Base-by-base conservation (phyloP, 768 basidiomycete species). In the Pisolithus orientalis region DNA sequence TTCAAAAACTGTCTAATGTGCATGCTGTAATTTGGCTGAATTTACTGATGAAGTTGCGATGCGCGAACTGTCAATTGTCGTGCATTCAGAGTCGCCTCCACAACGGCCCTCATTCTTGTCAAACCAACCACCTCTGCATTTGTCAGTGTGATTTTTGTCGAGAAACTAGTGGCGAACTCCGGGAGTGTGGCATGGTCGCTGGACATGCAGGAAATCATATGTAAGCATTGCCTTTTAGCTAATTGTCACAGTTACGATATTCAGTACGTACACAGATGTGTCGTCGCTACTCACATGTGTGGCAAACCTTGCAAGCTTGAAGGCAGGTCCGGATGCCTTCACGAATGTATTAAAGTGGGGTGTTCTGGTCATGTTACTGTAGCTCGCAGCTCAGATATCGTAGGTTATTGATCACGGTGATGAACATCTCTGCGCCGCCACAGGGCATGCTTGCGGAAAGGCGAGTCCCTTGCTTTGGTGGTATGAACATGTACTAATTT, bases 141-240 rank as follows among this genome's bases (percentile, higher is more conserved):
- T 66, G 67, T 25, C 7, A 34, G 6, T 80, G 79, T 53, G 66
- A 70, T 24, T 77, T 70, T 53, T 56, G 56, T 21, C 27, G n/a
- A 45, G 28, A 31, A 24, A 4, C 11, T 13, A 8, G n/a, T 24
- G 17, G 40, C 40, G 17, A 42, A 14, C 28, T 14, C 9, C 27
- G 28, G 21, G 44, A 45, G 16, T 45, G 44, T 29, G 8, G 44
- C 16, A 45, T 45, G 28, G 14, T 16, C 13, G 82, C 81, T 44
- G 82, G 82, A 0, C 83, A 83, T 59, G 59, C 72, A 34, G 79
- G 77, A 16, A 67, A 67, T 10, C 82, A 83, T 53, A 66, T 82
- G 82, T 83, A 59, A 55, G 78, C 56, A 17, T 7, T 17, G 7
- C 11, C 25, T 47, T 38, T 32, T 21, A 21, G 14, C 21, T 21